These are phyloP conservation scores for Seiridium cupressi DNA, from an alignment of 2,329 filamentous ascomycete genomes.

Conservation along the genomic window DNA sequence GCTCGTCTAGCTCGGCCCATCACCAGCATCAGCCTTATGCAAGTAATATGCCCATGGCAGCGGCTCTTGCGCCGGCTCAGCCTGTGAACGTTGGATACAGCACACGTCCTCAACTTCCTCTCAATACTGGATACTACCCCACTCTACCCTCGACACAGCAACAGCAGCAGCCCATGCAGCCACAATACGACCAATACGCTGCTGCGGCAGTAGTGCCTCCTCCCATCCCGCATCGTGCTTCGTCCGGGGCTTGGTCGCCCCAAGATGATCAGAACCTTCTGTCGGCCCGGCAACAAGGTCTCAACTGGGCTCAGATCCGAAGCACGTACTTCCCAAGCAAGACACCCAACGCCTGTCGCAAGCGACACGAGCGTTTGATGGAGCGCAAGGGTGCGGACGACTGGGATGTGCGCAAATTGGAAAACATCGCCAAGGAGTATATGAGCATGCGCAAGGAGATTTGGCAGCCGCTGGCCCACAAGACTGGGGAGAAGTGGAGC, in stretches of 20 bases:
- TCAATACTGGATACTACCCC: conserved; percentile 36
- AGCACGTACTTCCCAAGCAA: conserved; percentile 74
- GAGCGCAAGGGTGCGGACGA: conserved; percentile 73
- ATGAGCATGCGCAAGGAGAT: conserved; percentile 78
- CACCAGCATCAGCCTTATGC: conserved; percentile 21
- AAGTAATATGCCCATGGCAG: conserved; percentile 34
- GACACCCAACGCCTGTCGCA: conserved; percentile 80
- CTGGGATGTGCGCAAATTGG: conserved; percentile 75
- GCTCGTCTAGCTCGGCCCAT: conserved; percentile 36
- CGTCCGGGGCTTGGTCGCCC: conserved; percentile 68
- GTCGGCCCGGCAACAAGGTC: conserved; percentile 66
- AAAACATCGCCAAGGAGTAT: conserved; percentile 74
- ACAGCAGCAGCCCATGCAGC: conserved; percentile 30
- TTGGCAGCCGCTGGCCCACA: conserved; percentile 72
- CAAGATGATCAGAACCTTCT: conserved; percentile 75
- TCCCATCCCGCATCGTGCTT: conserved; percentile 48
- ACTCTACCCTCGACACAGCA: conserved; percentile 30
- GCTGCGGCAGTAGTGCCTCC: conserved; percentile 30
- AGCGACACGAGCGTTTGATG: conserved; percentile 82
- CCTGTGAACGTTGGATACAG: conserved; percentile 40
- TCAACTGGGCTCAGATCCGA: conserved; percentile 84
- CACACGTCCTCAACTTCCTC: conserved; percentile 37
- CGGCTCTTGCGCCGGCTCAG: conserved; percentile 37
- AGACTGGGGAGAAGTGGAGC: conserved; percentile 80
- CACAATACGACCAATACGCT: conserved; percentile 40